Evolutionary conservation across 108 stramenopile species (phyloP).

Genomic region (Cyclotella baltica): DNA sequence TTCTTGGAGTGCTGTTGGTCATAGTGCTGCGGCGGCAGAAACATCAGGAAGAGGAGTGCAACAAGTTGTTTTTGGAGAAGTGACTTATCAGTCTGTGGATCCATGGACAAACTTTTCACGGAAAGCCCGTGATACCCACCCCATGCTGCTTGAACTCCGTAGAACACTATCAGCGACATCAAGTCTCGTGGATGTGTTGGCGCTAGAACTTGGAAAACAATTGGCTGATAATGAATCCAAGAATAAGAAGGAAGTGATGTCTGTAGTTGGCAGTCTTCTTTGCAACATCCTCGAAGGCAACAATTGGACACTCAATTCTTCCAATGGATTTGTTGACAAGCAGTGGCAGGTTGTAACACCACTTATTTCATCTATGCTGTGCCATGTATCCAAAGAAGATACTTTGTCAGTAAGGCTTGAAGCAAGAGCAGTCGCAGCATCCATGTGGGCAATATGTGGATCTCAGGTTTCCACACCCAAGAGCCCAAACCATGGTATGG

Average conservation of each 20-base stretch:
- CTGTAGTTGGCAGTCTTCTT: constrained; percentile 64
- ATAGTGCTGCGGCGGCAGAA: constrained; percentile 82
- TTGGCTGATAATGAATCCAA: constrained; percentile 50
- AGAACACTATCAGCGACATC: constrained; percentile 75
- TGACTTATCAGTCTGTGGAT: constrained; percentile 64
- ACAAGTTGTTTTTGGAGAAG: constrained; percentile 77
- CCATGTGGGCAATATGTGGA: constrained; percentile 86
- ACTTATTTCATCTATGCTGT: constrained; percentile 72
- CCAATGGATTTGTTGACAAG: constrained; percentile 29
- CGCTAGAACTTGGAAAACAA: constrained; percentile 43
- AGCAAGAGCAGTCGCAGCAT: constrained; percentile 82
- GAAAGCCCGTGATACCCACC: constrained; percentile 66
- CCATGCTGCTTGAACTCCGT: constrained; percentile 77
- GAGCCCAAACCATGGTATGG: constrained; percentile 18
- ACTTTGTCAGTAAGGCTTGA: constrained; percentile 76
- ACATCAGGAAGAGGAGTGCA: constrained; percentile 76
- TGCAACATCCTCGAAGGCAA: constrained; percentile 77
- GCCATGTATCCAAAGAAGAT: constrained; percentile 86
- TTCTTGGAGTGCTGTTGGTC: constrained; percentile 88
- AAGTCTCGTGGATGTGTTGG: constrained; percentile 73
- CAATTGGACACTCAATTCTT: constrained; percentile 56
- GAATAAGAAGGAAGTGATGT: constrained; percentile 34
- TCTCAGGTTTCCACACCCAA: constrained; percentile 30
- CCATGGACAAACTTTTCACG: constrained; percentile 75
- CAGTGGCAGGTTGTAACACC: constrained; percentile 82